Percentiles rank a stretch among this genome's conserved stretches.
These are phyloP conservation scores for Coemansia sp. DNA, from an alignment of 371 early-diverging fungal species.

Conservation along the genomic window DNA sequence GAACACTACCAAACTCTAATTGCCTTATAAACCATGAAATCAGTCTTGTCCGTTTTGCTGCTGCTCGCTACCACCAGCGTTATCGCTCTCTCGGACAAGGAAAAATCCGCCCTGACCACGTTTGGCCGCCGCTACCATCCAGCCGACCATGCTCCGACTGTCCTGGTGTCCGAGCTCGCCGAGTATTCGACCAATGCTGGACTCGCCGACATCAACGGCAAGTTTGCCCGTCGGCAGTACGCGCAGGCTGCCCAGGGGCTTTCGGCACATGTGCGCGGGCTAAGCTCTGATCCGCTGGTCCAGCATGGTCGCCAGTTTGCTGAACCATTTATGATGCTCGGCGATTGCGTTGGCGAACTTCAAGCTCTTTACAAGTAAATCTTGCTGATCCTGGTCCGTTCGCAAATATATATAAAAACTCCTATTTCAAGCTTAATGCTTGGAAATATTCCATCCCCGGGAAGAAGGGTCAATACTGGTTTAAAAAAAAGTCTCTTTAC, in stretches of 20 bases:
- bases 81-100: conserved; percentile 15
- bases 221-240: conserved; percentile 12
- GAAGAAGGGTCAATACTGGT: neutral
- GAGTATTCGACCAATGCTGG: conserved; percentile 17
- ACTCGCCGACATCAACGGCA: neutral
- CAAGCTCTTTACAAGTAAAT: neutral
- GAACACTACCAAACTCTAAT: neutral
- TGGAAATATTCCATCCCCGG: neutral
- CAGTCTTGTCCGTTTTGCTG: neutral
- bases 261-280: neutral
- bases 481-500: neutral
- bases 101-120: conserved; percentile 11
- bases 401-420: no score
- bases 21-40: neutral
- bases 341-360: conserved; percentile 13
- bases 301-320: conserved; percentile 16
- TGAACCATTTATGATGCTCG: conserved; percentile 16
- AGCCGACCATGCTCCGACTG: neutral
- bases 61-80: neutral
- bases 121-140: conserved; percentile 9
- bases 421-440: no score
- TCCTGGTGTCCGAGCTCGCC: conserved; percentile 15
- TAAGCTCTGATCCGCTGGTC: conserved; percentile 20
- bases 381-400: neutral
- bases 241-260: conserved; percentile 6